These are phyloP conservation scores for Oryza glumipatula DNA, from an alignment of 176 grass and related monocot genomes.

Conservation along the genomic window DNA sequence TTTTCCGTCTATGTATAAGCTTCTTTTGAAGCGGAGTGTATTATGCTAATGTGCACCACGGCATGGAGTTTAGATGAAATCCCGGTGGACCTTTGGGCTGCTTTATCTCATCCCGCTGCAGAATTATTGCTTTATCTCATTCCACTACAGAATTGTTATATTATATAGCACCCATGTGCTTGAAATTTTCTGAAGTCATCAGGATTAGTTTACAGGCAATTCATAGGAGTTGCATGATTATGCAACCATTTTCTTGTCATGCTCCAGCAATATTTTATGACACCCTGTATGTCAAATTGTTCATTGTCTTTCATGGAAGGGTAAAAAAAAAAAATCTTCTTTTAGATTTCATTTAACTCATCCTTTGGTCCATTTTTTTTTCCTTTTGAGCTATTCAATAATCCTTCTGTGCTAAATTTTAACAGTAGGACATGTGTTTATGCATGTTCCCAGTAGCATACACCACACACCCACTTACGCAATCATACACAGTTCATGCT, in stretches of 20 bases:
- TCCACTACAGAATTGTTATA: too few relatives aligned
- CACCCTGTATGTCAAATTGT: constrained; percentile 5
- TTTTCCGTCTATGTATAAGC: too few relatives aligned
- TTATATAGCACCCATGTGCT: background rate
- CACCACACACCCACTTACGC: background rate
- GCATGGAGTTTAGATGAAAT: too few relatives aligned
- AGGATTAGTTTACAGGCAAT: background rate
- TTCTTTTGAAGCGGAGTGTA: too few relatives aligned
- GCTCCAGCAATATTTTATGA: background rate
- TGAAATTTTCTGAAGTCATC: background rate
- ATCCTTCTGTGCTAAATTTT: constrained; percentile 1
- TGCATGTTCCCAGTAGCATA: background rate
- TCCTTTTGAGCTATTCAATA: background rate
- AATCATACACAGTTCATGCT: background rate
- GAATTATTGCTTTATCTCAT: too few relatives aligned
- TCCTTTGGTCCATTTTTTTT: background rate
- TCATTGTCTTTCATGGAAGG: background rate
- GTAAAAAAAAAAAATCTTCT: background rate
- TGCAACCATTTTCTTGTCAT: background rate
- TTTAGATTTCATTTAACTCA: background rate
- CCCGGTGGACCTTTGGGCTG: too few relatives aligned
- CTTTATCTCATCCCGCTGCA: too few relatives aligned
- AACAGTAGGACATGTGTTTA: background rate
- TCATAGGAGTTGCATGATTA: background rate
- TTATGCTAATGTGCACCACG: too few relatives aligned